A percentile compares a stretch with the other conserved stretches of the same genome.
Evolutionary conservation across 176 grass and related monocot genomes (phyloP).

Genomic region (Phoenix roebelenii): DNA sequence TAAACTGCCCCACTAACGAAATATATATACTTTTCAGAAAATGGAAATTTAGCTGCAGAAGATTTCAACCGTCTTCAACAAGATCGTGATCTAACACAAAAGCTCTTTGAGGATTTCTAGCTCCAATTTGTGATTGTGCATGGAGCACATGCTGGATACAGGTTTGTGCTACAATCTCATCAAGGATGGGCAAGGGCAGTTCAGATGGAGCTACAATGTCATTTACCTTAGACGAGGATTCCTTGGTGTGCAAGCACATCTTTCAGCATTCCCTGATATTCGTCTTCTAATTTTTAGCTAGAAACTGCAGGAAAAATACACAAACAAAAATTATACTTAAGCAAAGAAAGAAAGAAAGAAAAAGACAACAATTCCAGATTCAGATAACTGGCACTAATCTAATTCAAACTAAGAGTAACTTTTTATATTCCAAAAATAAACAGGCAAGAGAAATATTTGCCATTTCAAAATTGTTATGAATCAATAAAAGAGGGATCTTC

Average conservation of each 20-base stretch:
- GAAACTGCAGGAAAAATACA: slow-evolving; percentile 13
- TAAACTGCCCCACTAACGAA: not conserved
- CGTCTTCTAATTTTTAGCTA: slow-evolving; percentile 26
- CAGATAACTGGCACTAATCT: too few relatives aligned
- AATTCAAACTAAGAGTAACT: too few relatives aligned
- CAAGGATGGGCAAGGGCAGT: slow-evolving; percentile 22
- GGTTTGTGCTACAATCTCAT: slow-evolving; percentile 34
- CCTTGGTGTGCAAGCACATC: slow-evolving; percentile 61
- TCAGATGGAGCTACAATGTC: slow-evolving; percentile 10
- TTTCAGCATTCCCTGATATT: slow-evolving; percentile 73
- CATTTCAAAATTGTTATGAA: too few relatives aligned
- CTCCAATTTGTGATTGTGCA: slow-evolving; percentile 22
- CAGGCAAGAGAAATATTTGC: too few relatives aligned
- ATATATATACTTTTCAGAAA: not conserved
- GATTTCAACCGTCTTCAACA: slow-evolving; percentile 54
- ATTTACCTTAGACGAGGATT: slow-evolving; percentile 29
- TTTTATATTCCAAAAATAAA: too few relatives aligned
- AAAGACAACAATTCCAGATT: too few relatives aligned
- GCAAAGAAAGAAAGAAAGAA: too few relatives aligned
- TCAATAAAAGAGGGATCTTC: too few relatives aligned
- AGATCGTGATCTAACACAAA: slow-evolving; percentile 51
- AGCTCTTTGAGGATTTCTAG: slow-evolving; percentile 22
- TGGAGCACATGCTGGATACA: slow-evolving; percentile 13
- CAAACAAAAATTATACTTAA: not conserved
- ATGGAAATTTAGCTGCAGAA: not conserved